Conservation (phyloP, 176 grass and related monocot species). For the Musa beccarii region DNA sequence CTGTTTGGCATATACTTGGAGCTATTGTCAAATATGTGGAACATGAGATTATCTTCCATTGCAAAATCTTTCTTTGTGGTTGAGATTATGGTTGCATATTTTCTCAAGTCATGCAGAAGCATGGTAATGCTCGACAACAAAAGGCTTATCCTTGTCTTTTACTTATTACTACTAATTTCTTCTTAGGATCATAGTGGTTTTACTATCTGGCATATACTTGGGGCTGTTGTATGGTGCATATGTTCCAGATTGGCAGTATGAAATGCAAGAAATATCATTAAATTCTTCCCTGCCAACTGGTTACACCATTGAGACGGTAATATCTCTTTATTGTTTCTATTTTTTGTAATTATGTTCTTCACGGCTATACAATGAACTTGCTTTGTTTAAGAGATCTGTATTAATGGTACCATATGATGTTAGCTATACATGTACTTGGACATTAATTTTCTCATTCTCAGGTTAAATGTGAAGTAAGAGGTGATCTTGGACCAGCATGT, state of each 20-base stretch:
- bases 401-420: not conserved
- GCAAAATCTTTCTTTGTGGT: not conserved
- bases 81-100: not conserved
- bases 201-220: constrained; percentile 15
- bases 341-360: constrained; percentile 2
- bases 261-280: not conserved
- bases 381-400: not conserved
- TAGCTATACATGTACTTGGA: not conserved
- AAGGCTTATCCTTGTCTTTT: not conserved
- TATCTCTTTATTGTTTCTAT: not conserved
- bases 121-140: not conserved
- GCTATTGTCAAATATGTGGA: not conserved
- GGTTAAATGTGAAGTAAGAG: constrained; percentile 23
- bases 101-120: not conserved
- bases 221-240: constrained; percentile 17
- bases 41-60: not conserved
- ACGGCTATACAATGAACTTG: not conserved
- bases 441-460: not conserved
- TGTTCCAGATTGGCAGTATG: constrained; percentile 26
- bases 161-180: not conserved
- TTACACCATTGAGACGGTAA: constrained; percentile 15
- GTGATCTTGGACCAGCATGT: constrained; percentile 30
- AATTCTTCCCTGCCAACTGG: constrained; percentile 2
- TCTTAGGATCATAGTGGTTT: constrained; percentile 13
- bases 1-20: constrained; percentile 16